Evolutionary conservation across 176 grass and related monocot species (phyloP).

Genomic region (Oryza meyeriana): DNA sequence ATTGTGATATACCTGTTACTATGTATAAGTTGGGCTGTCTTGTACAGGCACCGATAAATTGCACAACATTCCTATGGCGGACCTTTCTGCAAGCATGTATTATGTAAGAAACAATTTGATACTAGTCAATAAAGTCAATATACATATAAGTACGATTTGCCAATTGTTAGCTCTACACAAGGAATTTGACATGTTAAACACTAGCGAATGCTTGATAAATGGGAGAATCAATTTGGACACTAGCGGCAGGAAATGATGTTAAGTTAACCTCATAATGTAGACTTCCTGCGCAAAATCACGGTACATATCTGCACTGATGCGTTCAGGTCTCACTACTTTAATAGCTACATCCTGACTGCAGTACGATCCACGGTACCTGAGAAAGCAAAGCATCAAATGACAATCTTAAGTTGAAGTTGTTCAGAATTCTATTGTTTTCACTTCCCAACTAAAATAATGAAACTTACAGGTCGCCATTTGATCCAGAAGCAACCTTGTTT

Average conservation of each 20-base stretch:
- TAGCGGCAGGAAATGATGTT: background rate
- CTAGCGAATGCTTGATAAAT: background rate
- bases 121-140: slow-evolving; percentile 11
- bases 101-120: background rate
- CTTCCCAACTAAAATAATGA: background rate
- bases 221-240: background rate
- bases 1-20: slow-evolving; percentile 56
- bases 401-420: background rate
- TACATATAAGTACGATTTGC: background rate
- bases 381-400: slow-evolving; percentile 21
- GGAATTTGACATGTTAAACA: background rate
- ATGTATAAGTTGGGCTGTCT: slow-evolving; percentile 68
- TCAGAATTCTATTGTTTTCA: background rate
- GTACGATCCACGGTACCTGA: slow-evolving; percentile 79
- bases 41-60: slow-evolving; percentile 91
- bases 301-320: slow-evolving; percentile 64
- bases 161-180: background rate
- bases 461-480: slow-evolving; percentile 83
- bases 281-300: slow-evolving; percentile 91
- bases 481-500: slow-evolving; percentile 69
- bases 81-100: slow-evolving; percentile 63
- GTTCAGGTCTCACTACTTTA: slow-evolving; percentile 79
- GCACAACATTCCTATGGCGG: slow-evolving; percentile 73
- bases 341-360: slow-evolving; percentile 93
- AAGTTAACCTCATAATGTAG: slow-evolving; percentile 85